Evolutionary conservation across 257 asterid species (phyloP), one percentile per base, ranked within the genome.

Genomic region (Apocynum venetum): DNA sequence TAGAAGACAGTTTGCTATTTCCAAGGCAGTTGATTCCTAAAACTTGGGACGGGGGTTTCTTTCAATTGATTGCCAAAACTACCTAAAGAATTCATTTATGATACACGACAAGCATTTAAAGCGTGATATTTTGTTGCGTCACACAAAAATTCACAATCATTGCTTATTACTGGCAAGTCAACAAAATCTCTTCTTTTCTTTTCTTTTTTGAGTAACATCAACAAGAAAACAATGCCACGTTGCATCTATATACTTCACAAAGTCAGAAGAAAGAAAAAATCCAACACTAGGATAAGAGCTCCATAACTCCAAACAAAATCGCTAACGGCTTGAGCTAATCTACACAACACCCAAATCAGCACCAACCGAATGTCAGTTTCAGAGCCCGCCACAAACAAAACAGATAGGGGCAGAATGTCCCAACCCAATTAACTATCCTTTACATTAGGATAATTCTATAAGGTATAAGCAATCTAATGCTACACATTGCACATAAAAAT

Each of bases 171-270:
- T 36, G 40, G 38, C 38, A 36, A 19, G 40, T 17, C 19, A 56
- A 69, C 9, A 57, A 2, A 31, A 36, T 66, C 43, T 41, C 25
- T n/a, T 49, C n/a, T 40, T 67, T 25, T 25, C 31, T 25, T 25
- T 25, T 25, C 31, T 25, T 25, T 25, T 25, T 25, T 25, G 31
- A 25, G 31, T 25, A 25, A 25, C 31, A 25, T 25, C 31, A 25
- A 25, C 31, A 25, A 41, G 10, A 59, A 40, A 17, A 76, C 15
- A 68, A 61, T 75, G 72, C 61, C 61, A 77, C 19, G 70, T 52
- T 77, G 69, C 68, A 0, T 4, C 77, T 79, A 81, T 73, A 76
- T 73, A 70, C 81, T 75, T 59, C 82, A 73, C 56, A 69, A 75
- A 20, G 80, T 64, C 79, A 74, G 7, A 80, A 75, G 31, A 48